These are phyloP conservation scores for Solioccasus polychromus DNA, from an alignment of 768 basidiomycete genomes.

Conservation along the genomic window DNA sequence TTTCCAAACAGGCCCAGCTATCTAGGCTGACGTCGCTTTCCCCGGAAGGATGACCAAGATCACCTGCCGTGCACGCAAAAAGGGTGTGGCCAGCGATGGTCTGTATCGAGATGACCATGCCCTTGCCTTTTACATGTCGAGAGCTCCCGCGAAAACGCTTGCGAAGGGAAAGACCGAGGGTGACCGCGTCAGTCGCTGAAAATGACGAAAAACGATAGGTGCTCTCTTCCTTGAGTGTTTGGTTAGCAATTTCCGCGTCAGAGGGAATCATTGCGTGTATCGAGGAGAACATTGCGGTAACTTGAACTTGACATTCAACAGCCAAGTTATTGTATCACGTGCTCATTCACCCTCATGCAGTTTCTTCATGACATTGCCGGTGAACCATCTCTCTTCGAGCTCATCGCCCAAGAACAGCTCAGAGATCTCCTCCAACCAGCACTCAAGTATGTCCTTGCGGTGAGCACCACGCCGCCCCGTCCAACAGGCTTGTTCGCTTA, in stretches of 20 bases:
- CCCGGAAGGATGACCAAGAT: constrained; percentile 63
- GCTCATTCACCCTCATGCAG: constrained; percentile 49
- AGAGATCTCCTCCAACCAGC: constrained; percentile 91
- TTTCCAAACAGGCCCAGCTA: constrained; percentile 75
- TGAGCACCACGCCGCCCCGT: constrained; percentile 39
- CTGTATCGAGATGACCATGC: constrained; percentile 78
- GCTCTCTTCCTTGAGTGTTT: constrained; percentile 68
- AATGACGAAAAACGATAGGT: constrained; percentile 71
- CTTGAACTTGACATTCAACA: no score
- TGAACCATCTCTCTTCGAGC: constrained; percentile 85
- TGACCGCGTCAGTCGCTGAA: constrained; percentile 75
- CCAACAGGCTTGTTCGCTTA: not conserved
- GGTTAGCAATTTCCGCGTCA: constrained; percentile 71
- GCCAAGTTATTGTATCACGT: constrained; percentile 29
- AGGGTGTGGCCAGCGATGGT: constrained; percentile 74
- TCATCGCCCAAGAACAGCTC: constrained; percentile 92
- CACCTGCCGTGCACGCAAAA: constrained; percentile 82
- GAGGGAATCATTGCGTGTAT: constrained; percentile 61
- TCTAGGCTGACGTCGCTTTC: constrained; percentile 77
- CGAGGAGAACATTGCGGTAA: constrained; percentile 55
- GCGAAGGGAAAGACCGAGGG: constrained; percentile 72
- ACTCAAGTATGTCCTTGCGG: constrained; percentile 89
- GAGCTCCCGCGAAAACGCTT: constrained; percentile 78
- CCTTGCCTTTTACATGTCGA: constrained; percentile 73
- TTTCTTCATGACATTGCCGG: constrained; percentile 77